A percentile compares a stretch with the other conserved stretches of the same genome.
Conservation (phyloP, 2,329 filamentous ascomycete genomes). For the Leptographium wingfieldii region DNA sequence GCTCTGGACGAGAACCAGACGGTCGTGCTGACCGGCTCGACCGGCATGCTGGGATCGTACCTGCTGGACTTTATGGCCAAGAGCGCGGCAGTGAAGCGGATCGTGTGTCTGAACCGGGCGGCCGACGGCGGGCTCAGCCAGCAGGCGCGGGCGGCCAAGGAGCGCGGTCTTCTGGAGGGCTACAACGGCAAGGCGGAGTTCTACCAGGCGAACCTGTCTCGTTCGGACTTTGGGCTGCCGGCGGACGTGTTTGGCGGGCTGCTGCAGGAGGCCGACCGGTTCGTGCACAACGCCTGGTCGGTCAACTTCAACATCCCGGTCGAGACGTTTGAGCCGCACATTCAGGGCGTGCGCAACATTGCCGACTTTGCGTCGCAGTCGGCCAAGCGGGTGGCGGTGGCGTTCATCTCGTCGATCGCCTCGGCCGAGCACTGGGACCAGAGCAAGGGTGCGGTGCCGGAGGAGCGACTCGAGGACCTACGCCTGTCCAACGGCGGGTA, state of each 20-base stretch:
- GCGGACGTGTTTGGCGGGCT: slow-evolving; percentile 21
- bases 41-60: slow-evolving; percentile 35
- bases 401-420: slow-evolving; percentile 31
- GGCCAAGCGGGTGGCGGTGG: slow-evolving; percentile 22
- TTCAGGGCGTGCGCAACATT: slow-evolving; percentile 36
- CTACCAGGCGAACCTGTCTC: slow-evolving; percentile 33
- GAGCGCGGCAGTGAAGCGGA: slow-evolving; percentile 17
- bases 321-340: slow-evolving; percentile 35
- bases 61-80: slow-evolving; percentile 26
- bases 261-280: slow-evolving; percentile 26
- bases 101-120: slow-evolving; percentile 35
- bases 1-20: slow-evolving; percentile 21
- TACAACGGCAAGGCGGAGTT: slow-evolving; percentile 23
- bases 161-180: neutral
- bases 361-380: slow-evolving; percentile 26
- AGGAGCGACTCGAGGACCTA: slow-evolving; percentile 24
- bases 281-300: slow-evolving; percentile 45
- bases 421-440: slow-evolving; percentile 17
- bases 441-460: slow-evolving; percentile 21
- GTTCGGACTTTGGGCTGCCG: slow-evolving; percentile 33
- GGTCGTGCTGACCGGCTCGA: slow-evolving; percentile 34
- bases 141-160: slow-evolving; percentile 21
- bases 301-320: slow-evolving; percentile 41
- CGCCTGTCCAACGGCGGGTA: slow-evolving; percentile 24
- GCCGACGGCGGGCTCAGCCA: slow-evolving; percentile 25